Base-by-base conservation (phyloP, 1,284 basidiomycete genomes). In the Sanguinoderma infundibulare region DNA sequence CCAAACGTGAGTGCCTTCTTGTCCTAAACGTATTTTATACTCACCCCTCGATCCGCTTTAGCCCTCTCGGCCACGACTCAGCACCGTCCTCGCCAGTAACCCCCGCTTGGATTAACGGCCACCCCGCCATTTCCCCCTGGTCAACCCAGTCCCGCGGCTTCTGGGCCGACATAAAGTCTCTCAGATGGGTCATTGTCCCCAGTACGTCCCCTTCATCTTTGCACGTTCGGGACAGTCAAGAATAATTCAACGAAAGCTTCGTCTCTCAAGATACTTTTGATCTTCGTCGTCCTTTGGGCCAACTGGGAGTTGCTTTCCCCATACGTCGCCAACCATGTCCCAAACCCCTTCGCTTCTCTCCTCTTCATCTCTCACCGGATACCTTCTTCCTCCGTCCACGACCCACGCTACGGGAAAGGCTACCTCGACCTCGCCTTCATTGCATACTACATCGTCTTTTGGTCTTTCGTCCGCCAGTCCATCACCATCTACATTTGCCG, bases 361-460 rank as follows among this genome's bases (percentile, higher is more conserved):
- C 82, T 98, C 64, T 87, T 94, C 71, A 83, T 96, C 57, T 92
- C 93, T 7, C 81, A 96, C 69, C 83, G 75, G 20, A 68, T 91
- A 32, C 79, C 87, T 7, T 79, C 82, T 17, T 87, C 87, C 0
- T 67, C 81, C 5, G 74, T 77, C 7, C 78, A 81, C 7, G 83
- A 87, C 64, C 81, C 84, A 0, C 85, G 85, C 46, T 98, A 95
- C 72, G 81, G 80, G 42, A 98, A 97, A 76, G 86, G 89, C 20
- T 90, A 86, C 69, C 77, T 84, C 68, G 98, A 99, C 74, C 69
- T 98, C 7, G 74, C 84, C 20, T 99, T 99, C 78, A 74, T 98
- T 50, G 83, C 83, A 3, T 98, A 95, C 77, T 86, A 98, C 75
- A 83, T 98, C 74, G 81, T 99, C 46, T 90, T 98, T 68, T 99